phyloP scores from a whole-genome alignment of 2,329 filamentous ascomycete genomes.

The Lasiodiplodia sp. region DNA sequence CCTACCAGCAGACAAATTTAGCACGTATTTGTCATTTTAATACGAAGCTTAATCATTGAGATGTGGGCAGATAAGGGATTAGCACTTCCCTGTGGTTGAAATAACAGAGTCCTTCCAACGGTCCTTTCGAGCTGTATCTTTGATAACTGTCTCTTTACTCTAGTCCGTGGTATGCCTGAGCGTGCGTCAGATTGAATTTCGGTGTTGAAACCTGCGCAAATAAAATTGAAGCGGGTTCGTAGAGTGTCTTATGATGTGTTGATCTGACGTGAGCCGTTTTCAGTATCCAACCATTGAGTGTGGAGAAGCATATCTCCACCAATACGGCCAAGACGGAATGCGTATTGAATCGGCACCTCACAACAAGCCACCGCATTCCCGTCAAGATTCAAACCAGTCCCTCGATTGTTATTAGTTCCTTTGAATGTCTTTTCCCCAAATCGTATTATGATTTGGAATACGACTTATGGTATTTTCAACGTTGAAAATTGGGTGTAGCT shows the following conservation, averaged over 20 bases:
- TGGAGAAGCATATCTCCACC: neutral
- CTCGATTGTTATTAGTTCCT: too few species aligned
- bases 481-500: too few species aligned
- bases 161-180: neutral
- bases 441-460: too few species aligned
- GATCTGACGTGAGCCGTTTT: neutral
- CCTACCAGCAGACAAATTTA: too few species aligned
- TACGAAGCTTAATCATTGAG: neutral
- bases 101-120: too few species aligned
- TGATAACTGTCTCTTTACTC: neutral
- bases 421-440: too few species aligned
- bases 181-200: neutral
- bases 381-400: too few species aligned
- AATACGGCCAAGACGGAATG: neutral
- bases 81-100: neutral
- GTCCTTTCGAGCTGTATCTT: neutral
- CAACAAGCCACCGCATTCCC: too few species aligned
- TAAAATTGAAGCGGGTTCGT: neutral
- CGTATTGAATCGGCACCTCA: neutral
- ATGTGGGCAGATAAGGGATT: neutral
- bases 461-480: too few species aligned
- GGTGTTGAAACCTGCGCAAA: neutral
- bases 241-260: neutral
- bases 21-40: neutral
- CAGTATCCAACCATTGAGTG: neutral